Evolutionary conservation across 2,329 filamentous ascomycete species (phyloP), one percentile per base, ranked within the genome.

Genomic region (Calycina herbarum): DNA sequence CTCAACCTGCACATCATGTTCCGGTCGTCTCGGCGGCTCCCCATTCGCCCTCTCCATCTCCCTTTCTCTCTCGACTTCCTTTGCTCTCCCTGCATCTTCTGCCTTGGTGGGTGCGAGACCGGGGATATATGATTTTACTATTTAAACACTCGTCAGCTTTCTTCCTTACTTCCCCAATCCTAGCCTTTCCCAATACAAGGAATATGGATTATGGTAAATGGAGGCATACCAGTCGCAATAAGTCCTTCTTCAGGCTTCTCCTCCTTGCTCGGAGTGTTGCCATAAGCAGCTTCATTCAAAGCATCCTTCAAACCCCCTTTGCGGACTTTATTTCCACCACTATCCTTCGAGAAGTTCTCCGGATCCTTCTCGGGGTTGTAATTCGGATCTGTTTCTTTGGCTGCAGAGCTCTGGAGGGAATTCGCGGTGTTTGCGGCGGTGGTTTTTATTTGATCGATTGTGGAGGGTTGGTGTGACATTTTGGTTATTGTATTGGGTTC

Each of bases 1-100:
- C 64, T 74, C 72, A n/a, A 74, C 72, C 38, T 73, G 73, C n/a
- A 72, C 68, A 69, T 75, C 73, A 65, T 74, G 67, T 63, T 72
- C 69, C 7, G 72, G 72, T 68, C 72, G 64, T 6, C 61, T 64
- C 5, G 72, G 73, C 6, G 72, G 72, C 8, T 11, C 20, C 45
- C 20, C 45, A 20, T 10, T 51, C 20, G 6, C 7, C n/a, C 20
- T 51, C 58, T 59, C 35, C 8, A 40, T 64, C 33, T 51, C 59
- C 54, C 38, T 38, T 38, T n/a, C 42, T 60, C 51, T 40, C 20
- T 35, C 38, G 40, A 6, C 68, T 63, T 65, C 66, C 10, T 65
- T 54, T 29, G 62, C 64, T 64, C 68, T 66, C 13, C 70, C 64
- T 11, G 63, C 61, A 15, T 66, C 60, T 20, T 57, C 17, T 35